These are phyloP conservation scores for Fragaria ananassa DNA, from an alignment of 306 rosid genomes.

Conservation along the genomic window DNA sequence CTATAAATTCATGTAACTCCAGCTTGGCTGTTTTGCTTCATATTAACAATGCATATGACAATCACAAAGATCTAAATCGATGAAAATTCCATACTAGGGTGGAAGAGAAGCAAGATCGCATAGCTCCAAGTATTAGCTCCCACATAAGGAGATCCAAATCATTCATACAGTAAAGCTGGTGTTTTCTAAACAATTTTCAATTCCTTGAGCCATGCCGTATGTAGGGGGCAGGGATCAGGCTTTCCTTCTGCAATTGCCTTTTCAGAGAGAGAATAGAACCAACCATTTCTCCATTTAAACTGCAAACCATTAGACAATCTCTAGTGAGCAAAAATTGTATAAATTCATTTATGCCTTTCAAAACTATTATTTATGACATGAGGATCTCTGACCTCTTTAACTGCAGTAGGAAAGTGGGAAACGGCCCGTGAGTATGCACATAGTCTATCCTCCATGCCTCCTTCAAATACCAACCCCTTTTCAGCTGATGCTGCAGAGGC, in stretches of 20 bases:
- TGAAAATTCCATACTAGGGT: not conserved
- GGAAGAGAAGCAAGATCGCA: not conserved
- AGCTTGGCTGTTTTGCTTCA: not conserved
- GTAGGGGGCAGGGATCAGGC: slow-evolving; percentile 84
- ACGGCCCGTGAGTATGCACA: slow-evolving; percentile 87
- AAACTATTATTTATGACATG: not conserved
- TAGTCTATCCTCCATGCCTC: slow-evolving; percentile 70
- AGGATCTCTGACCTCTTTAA: slow-evolving; percentile 69
- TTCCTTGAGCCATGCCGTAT: slow-evolving; percentile 79
- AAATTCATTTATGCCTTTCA: not conserved
- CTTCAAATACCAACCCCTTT: slow-evolving; percentile 68
- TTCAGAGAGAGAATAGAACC: slow-evolving; percentile 77
- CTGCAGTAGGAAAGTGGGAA: slow-evolving; percentile 93
- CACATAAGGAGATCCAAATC: not conserved
- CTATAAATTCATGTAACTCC: not conserved
- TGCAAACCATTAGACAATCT: slow-evolving; percentile 33
- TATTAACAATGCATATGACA: not conserved
- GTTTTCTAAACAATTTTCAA: slow-evolving; percentile 50
- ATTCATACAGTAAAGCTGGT: not conserved
- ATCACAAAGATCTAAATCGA: not conserved
- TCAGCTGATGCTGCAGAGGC: slow-evolving; percentile 73
- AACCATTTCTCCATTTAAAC: slow-evolving; percentile 98
- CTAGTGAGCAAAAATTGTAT: slow-evolving; percentile 6
- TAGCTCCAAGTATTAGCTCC: not conserved
- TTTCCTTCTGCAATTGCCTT: slow-evolving; percentile 65